Conservation (phyloP, 257 asterid genomes). For the Solanum phureja region DNA sequence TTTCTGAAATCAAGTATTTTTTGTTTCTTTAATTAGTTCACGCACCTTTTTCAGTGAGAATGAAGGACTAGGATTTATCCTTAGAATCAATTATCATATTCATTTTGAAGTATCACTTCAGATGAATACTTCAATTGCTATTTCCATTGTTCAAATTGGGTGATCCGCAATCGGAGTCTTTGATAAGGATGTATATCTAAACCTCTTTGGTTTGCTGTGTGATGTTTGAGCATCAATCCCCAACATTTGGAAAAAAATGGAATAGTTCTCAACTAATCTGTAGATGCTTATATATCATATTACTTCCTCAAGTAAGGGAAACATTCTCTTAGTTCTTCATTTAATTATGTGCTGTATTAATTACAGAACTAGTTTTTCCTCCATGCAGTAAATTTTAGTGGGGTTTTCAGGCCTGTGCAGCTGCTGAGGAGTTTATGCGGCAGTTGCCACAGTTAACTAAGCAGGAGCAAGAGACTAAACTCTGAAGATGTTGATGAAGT, state of each 20-base stretch:
- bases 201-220: not conserved
- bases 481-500: not conserved
- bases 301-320: not conserved
- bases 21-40: not conserved
- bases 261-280: not conserved
- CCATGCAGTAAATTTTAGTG: not conserved
- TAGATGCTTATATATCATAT: not conserved
- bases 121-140: not conserved
- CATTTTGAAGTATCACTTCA: not conserved
- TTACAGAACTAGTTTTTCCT: not conserved
- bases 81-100: not conserved
- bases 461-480: not conserved
- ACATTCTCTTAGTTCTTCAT: not conserved
- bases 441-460: not conserved
- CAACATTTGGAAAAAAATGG: no score
- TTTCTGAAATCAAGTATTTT: not conserved
- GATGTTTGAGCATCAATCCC: not conserved
- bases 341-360: not conserved
- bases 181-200: not conserved
- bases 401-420: not conserved
- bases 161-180: not conserved
- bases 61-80: not conserved
- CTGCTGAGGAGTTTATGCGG: not conserved
- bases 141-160: not conserved
- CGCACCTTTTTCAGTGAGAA: not conserved